These are phyloP conservation scores for Toxicodendron radicans DNA, from an alignment of 345 rosid genomes.

Conservation along the genomic window DNA sequence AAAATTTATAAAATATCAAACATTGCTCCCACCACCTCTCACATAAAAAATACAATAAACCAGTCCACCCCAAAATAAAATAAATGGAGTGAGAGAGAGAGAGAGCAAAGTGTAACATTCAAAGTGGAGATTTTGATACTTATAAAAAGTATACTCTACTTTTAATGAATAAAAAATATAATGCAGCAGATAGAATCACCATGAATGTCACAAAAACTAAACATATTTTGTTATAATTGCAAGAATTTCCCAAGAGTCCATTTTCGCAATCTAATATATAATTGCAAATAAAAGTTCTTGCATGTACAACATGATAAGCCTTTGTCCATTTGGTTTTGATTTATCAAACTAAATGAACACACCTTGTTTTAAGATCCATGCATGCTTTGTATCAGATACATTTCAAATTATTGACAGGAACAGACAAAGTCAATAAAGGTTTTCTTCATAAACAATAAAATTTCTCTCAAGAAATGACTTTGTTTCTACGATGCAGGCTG, in stretches of 20 bases:
- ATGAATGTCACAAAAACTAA: not conserved
- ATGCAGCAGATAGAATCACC: not conserved
- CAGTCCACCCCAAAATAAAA: too few species aligned
- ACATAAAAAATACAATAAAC: too few species aligned
- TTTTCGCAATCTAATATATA: not conserved
- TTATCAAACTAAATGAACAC: not conserved
- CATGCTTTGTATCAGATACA: not conserved
- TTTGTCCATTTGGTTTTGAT: not conserved
- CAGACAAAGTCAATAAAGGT: not conserved
- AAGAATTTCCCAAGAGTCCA: not conserved
- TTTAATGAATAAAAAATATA: too few species aligned
- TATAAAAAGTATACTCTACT: too few species aligned
- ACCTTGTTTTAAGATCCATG: too few species aligned
- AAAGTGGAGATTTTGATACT: too few species aligned
- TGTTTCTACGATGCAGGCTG: not conserved
- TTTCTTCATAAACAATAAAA: slow-evolving; percentile 1
- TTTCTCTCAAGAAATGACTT: not conserved
- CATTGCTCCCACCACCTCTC: too few species aligned
- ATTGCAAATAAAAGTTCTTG: not conserved
- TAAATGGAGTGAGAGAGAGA: too few species aligned
- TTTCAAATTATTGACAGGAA: not conserved
- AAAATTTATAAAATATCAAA: too few species aligned
- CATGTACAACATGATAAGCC: not conserved
- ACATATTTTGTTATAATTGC: not conserved
- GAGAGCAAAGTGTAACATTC: too few species aligned